Base-by-base conservation (phyloP, 2,329 filamentous ascomycete species). In the Curvularia sp. region DNA sequence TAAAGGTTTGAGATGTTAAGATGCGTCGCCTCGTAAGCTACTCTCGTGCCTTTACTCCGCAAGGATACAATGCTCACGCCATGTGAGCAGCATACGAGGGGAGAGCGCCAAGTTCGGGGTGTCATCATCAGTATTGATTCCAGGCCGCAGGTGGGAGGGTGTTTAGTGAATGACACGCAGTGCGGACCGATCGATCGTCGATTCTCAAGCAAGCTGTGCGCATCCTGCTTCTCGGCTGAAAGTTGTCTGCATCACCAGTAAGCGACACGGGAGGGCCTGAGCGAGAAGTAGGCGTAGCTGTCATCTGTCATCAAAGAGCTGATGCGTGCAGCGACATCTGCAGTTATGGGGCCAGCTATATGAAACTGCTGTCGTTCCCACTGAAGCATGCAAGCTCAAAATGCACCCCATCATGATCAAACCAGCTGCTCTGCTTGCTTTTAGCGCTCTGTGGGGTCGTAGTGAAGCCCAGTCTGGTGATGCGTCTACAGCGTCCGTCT, bases 391-490 rank as follows among this genome's bases (percentile, higher is more conserved):
- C 24, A n/a, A 51, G 24, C 38, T 43, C 49, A 30, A 15, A 26
- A 44, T 13, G 24, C 22, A 24, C 10, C 35, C n/a, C 35, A 26
- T 43, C 18, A 51, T 51, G 49, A 43, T 18, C 8, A 3, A 18
- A 43, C 22, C 49, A 12, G 15, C 24, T 51, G 20, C 38, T 43
- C 24, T 51, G 35, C 39, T 43, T 33, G 35, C 20, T 31, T 10
- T 35, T 10, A 51, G 49, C 49, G 35, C 38, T 31, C 22, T 51
- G 22, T 43, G 24, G 49, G n/a, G 49, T 33, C 28, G 26, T 15
- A 52, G 49, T 52, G 26, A 41, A 33, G 49, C 49, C 12, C 49
- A 42, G 18, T 51, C 35, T 30, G 35, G 15, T 18, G 35, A 43
- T 43, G 24, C 38, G 13, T 51, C 49, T 43, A 18, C 26, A 4